phyloP scores from a whole-genome alignment of 805 yeast genomes.

The Saccharomycopsis microspora region DNA sequence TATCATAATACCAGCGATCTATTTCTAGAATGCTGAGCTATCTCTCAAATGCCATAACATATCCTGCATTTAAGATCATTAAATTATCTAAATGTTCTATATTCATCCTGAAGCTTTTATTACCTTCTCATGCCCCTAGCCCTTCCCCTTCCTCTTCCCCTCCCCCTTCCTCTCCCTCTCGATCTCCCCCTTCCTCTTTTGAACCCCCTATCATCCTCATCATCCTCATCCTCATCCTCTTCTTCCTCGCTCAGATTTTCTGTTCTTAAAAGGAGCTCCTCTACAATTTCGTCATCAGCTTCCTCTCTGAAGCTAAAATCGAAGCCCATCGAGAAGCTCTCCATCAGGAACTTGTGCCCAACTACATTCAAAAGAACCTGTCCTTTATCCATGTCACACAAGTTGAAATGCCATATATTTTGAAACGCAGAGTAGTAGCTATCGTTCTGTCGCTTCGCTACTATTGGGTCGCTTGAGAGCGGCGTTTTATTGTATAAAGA shows the following conservation, averaged over 20 bases:
- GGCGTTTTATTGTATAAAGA: slow-evolving; percentile 27
- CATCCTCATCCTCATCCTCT: slow-evolving; percentile 1
- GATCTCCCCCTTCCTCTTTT: not conserved
- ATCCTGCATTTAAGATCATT: too few relatives aligned
- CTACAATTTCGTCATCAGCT: not conserved
- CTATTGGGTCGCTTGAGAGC: slow-evolving; percentile 29
- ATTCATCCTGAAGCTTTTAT: not conserved
- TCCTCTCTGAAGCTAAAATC: slow-evolving; percentile 40
- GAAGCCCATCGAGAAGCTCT: slow-evolving; percentile 48
- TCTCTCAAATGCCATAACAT: too few relatives aligned
- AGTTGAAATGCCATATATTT: slow-evolving; percentile 67
- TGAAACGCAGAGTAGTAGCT: slow-evolving; percentile 53
- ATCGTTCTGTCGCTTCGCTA: slow-evolving; percentile 43
- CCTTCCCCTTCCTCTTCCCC: slow-evolving; percentile 1
- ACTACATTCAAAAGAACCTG: slow-evolving; percentile 31
- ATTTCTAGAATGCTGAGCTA: too few relatives aligned
- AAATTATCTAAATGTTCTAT: too few relatives aligned
- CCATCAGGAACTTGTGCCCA: slow-evolving; percentile 39
- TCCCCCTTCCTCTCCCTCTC: not conserved
- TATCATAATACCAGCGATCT: too few relatives aligned
- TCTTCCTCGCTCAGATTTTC: not conserved
- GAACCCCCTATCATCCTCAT: not conserved
- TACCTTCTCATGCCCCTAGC: not conserved
- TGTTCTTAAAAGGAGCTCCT: not conserved
- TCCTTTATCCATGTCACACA: slow-evolving; percentile 51